phyloP scores from a whole-genome alignment of 2,329 filamentous ascomycete genomes.

The Pseudocercospora fijiensis region DNA sequence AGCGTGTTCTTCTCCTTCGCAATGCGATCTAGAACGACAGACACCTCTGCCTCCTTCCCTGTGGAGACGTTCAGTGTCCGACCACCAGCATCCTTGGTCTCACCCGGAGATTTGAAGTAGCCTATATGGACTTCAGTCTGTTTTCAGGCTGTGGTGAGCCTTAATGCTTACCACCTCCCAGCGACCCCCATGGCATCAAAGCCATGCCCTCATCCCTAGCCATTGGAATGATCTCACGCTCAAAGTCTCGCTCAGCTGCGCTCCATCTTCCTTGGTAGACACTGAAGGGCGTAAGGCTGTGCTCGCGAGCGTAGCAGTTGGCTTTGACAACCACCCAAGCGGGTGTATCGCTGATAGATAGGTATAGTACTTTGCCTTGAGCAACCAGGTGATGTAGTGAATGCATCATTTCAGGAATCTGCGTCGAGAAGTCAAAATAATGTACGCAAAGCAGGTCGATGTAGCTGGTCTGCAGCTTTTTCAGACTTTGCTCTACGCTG shows the following conservation, averaged over 20 bases:
- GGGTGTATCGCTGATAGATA: constrained; percentile 67
- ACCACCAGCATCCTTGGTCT: constrained; percentile 9
- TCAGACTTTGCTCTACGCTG: constrained; percentile 41
- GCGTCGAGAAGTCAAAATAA: constrained; percentile 38
- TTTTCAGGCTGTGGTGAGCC: not conserved
- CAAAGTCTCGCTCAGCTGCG: constrained; percentile 47
- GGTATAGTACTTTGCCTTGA: constrained; percentile 63
- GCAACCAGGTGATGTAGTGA: constrained; percentile 60
- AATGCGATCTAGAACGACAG: constrained; percentile 59
- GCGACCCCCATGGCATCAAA: constrained; percentile 56
- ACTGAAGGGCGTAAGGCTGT: constrained; percentile 67
- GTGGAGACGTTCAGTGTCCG: constrained; percentile 12
- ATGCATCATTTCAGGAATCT: constrained; percentile 67
- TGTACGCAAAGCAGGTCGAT: constrained; percentile 54
- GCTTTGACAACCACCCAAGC: constrained; percentile 50
- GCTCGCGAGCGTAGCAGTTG: constrained; percentile 58
- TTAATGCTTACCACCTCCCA: constrained; percentile 30
- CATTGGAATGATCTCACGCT: constrained; percentile 60
- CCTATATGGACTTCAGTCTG: not conserved
- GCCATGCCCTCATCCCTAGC: constrained; percentile 58
- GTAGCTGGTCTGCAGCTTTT: constrained; percentile 64
- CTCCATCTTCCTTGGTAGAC: constrained; percentile 65
- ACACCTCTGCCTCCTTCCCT: constrained; percentile 40
- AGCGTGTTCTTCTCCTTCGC: constrained; percentile 53
- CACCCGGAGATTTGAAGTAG: constrained; percentile 16